Base-by-base conservation (phyloP, 371 early-diverging fungal genomes). In the Catenaria anguillulae region DNA sequence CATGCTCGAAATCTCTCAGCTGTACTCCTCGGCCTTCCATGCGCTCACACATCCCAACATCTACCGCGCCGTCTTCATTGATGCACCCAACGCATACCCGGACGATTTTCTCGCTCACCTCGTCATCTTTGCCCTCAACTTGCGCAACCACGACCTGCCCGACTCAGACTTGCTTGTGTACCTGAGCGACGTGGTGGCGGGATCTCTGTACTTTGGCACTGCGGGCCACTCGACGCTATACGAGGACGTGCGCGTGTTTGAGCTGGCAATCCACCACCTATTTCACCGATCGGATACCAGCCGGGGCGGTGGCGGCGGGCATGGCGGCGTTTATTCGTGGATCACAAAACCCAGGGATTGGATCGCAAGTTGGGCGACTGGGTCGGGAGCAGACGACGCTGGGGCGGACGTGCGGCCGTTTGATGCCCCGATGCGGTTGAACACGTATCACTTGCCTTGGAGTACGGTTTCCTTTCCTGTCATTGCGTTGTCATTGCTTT, bases 191-290 rank as follows among this genome's bases (percentile, higher is more conserved):
- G 82, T 83, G 5, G 69, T 95, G 33, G 88, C 86, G 5, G 95
- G 95, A 17, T 85, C 84, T 55, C 64, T 93, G 33, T 89, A 87
- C 72, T 74, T 83, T 17, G 81, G 84, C 43, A 88, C 88, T 36
- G 83, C 82, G 37, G 96, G 93, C 4, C 96, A 95, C 70, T 90
- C 90, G 4, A 85, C 90, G 4, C 75, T 93, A 24, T 95, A 95
- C 62, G 91, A 88, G 65, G 93, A 92, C 66, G 66, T 79, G 1
- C 78, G 88, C 42, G 93, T 92, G 4, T 95, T 89, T 73, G 74
- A 77, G 33, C 60, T 71, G 15, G 75, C 73, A 21, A 61, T 70
- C 29, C 31, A 58, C 26, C 17, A 33, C 3, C 58, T 58, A 2
- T 31, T 50, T 4, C 15, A 10, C 52, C 29, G 29, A 8, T 31